Base-by-base conservation (phyloP, 768 basidiomycete species). In the Daedalea quercina region DNA sequence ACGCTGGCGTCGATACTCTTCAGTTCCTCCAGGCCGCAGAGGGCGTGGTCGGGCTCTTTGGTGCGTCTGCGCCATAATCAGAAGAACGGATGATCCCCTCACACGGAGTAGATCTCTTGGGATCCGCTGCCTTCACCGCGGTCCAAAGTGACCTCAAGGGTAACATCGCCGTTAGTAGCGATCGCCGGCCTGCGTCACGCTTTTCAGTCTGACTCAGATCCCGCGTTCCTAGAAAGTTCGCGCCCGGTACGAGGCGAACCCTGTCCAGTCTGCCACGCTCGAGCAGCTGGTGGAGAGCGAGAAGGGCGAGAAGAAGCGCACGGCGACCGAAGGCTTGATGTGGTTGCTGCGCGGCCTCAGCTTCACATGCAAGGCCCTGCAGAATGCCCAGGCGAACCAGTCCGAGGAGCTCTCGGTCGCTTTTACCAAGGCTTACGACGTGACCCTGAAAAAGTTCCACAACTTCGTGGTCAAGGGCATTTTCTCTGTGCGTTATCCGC, bases 271-370 rank as follows among this genome's bases (percentile, higher is more conserved):
- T 4, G 67, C 70, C 25, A 97, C 96, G 1, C 79, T 99, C 24
- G 90, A 99, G 70, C 71, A 76, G 45, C 81, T 99, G 24, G 84
- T 93, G 3, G 76, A 77, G 63, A 86, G 87, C 62, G 96, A 98
- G 70, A 85, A 89, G 68, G 71, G 70, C 22, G 88, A 92, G 71
- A 91, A 94, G 79, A 93, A 93, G 69, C 79, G 81, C 15, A 78
- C 80, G 0, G 92, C 95, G 2, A 96, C 94, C 0, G 87, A 94
- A 64, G 94, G 92, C 15, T 78, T 97, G 51, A 71, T 97, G 70
- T 99, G 96, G 96, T 79, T 99, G 46, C 77, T 94, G 45, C 84
- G 94, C 26, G 96, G 93, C 2, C 80, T 94, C 49, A 80, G 82
- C 25, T 99, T 99, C 75, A 99, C 95, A 31, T 82, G 85, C 70